These are phyloP conservation scores for Lithospermum erythrorhizon DNA, from an alignment of 257 asterid genomes.

Conservation along the genomic window DNA sequence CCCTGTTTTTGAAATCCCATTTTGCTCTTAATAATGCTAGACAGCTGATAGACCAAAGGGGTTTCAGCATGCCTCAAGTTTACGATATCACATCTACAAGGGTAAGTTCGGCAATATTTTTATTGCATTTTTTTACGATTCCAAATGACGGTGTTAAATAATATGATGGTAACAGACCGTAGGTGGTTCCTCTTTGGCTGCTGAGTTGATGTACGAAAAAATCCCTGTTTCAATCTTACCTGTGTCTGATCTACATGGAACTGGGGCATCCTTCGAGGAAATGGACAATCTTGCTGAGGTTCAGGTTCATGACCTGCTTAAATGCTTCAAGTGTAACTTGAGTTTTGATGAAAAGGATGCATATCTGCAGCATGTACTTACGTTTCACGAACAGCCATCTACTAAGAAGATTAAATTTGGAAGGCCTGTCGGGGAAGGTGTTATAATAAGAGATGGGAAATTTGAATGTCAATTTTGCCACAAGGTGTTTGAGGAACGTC, in stretches of 20 bases:
- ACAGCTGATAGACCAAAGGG: slow-evolving; percentile 37
- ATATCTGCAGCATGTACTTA: slow-evolving; percentile 76
- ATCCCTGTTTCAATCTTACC: slow-evolving; percentile 14
- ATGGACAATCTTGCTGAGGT: slow-evolving; percentile 88
- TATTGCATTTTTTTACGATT: not conserved
- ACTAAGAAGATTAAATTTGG: slow-evolving; percentile 65
- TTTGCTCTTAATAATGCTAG: slow-evolving; percentile 29
- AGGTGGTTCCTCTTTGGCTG: slow-evolving; percentile 23
- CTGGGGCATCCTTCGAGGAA: slow-evolving; percentile 35
- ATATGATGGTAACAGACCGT: slow-evolving; percentile 38
- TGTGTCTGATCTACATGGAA: slow-evolving; percentile 28
- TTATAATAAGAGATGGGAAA: slow-evolving; percentile 70
- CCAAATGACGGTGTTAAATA: slow-evolving; percentile 9
- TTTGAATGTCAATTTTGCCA: slow-evolving; percentile 92
- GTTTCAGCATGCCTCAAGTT: slow-evolving; percentile 32
- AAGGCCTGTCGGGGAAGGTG: slow-evolving; percentile 68
- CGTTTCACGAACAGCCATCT: slow-evolving; percentile 74
- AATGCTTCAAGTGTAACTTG: slow-evolving; percentile 71
- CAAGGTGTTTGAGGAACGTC: slow-evolving; percentile 72
- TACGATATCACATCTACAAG: slow-evolving; percentile 31
- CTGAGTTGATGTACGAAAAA: slow-evolving; percentile 13
- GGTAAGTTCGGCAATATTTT: slow-evolving; percentile 25
- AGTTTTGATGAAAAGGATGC: slow-evolving; percentile 55
- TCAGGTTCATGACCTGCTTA: slow-evolving; percentile 66
- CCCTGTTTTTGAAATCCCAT: slow-evolving; percentile 56